A percentile compares a stretch with the other conserved stretches of the same genome.
Evolutionary conservation across 2,329 filamentous ascomycete species (phyloP).

Genomic region (Cercospora zeae-maydis): DNA sequence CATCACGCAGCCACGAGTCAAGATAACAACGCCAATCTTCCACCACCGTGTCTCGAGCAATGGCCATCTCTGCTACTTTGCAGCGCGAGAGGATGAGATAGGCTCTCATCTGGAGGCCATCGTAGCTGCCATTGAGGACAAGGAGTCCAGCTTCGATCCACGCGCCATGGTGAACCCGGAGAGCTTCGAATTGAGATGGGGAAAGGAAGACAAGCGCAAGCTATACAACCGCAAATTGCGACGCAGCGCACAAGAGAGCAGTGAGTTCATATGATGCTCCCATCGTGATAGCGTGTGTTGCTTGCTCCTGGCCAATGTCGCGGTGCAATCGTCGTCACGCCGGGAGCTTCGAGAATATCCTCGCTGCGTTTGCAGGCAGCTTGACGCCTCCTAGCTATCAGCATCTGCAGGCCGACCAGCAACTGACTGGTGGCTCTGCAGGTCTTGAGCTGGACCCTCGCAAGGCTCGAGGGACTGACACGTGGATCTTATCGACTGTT

Average conservation of each 20-base stretch:
- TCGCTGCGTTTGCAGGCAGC: not conserved
- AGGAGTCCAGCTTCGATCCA: constrained; percentile 83
- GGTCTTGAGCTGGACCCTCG: constrained; percentile 24
- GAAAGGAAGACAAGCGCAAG: constrained; percentile 71
- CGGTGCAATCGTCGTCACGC: not conserved
- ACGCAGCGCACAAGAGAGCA: constrained; percentile 63
- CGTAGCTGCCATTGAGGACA: constrained; percentile 78
- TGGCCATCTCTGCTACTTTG: constrained; percentile 79
- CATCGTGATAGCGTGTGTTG: not conserved
- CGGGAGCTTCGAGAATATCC: not conserved
- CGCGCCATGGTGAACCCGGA: constrained; percentile 82
- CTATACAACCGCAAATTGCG: constrained; percentile 77
- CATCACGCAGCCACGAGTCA: constrained; percentile 79
- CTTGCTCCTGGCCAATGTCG: not conserved
- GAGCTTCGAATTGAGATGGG: constrained; percentile 84
- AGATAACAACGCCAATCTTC: constrained; percentile 76
- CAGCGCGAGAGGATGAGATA: constrained; percentile 69
- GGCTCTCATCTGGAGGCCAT: constrained; percentile 80
- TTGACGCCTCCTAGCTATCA: not conserved
- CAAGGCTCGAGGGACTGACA: constrained; percentile 17
- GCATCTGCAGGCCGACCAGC: constrained; percentile 2
- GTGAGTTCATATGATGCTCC: constrained; percentile 37
- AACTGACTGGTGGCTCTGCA: constrained; percentile 18
- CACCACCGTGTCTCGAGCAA: constrained; percentile 78
- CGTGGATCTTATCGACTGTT: constrained; percentile 22